Conservation (phyloP, 1,284 basidiomycete genomes). For the Tilletia walkeri region DNA sequence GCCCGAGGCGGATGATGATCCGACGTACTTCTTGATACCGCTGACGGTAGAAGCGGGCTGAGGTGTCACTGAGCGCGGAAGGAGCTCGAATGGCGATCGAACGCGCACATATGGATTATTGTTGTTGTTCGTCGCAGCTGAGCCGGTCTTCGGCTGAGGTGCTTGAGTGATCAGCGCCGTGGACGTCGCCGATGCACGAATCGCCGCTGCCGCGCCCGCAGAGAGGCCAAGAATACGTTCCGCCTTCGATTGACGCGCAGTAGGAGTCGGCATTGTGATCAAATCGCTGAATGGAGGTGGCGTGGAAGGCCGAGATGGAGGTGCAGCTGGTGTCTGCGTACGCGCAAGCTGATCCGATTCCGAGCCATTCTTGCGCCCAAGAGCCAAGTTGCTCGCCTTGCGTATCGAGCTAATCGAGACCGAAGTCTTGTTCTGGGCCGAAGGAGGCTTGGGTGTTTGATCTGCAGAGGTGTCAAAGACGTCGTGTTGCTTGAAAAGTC, state of each 20-base stretch:
- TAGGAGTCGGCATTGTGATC: slow-evolving; percentile 13
- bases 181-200: not conserved
- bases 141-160: not conserved
- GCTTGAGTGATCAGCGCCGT: not conserved
- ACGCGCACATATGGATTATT: not conserved
- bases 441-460: not conserved
- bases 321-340: too few species aligned
- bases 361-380: not conserved
- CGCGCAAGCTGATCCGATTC: not conserved
- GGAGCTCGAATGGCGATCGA: slow-evolving; percentile 4
- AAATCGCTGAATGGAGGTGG: slow-evolving; percentile 14
- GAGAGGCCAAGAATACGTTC: slow-evolving; percentile 10
- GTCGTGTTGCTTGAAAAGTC: not conserved
- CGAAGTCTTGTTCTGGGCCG: not conserved
- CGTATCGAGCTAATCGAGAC: not conserved
- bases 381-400: not conserved
- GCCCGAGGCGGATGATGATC: not conserved
- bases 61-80: slow-evolving; percentile 3
- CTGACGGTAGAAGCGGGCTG: not conserved
- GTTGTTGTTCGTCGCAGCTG: not conserved
- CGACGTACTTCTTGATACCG: not conserved
- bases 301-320: not conserved
- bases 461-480: not conserved
- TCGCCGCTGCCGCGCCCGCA: slow-evolving; percentile 8
- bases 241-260: slow-evolving; percentile 7